These are phyloP conservation scores for Endocladia muricata DNA, from an alignment of 31 red algal species.

Conservation along the genomic window DNA sequence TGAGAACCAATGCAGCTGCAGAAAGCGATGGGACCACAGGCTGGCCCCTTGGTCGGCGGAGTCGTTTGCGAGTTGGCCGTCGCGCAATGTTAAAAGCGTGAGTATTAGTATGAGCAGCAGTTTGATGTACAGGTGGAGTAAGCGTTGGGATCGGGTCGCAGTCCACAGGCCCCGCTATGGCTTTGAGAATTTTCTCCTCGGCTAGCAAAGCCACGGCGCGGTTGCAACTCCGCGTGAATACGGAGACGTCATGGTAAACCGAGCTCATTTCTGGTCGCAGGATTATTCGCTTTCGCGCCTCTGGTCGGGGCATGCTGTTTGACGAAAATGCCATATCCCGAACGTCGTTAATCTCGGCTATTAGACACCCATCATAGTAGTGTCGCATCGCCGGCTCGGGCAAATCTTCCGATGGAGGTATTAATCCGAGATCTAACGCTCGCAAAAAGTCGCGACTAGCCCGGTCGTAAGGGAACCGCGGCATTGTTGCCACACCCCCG, in stretches of 20 bases:
- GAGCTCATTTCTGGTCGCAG: constrained; percentile 51
- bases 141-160: constrained; percentile 6
- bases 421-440: constrained; percentile 58
- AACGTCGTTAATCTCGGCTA: constrained; percentile 66
- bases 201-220: constrained; percentile 27
- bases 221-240: constrained; percentile 13
- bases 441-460: constrained; percentile 56
- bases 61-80: constrained; percentile 15
- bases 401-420: constrained; percentile 68
- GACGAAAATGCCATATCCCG: background rate
- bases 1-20: constrained; percentile 47
- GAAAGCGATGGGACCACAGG: constrained; percentile 13
- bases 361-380: constrained; percentile 78
- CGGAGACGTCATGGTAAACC: constrained; percentile 41
- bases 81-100: constrained; percentile 29
- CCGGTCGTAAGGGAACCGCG: constrained; percentile 74
- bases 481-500: constrained; percentile 10
- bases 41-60: constrained; percentile 14
- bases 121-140: constrained; percentile 4
- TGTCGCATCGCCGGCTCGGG: constrained; percentile 37
- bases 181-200: constrained; percentile 32
- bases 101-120: constrained; percentile 10
- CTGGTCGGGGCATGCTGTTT: background rate
- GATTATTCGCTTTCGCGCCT: constrained; percentile 21
- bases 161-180: constrained; percentile 8